Evolutionary conservation across 306 rosid genomes (phyloP).

Genomic region (Neltuma alba): DNA sequence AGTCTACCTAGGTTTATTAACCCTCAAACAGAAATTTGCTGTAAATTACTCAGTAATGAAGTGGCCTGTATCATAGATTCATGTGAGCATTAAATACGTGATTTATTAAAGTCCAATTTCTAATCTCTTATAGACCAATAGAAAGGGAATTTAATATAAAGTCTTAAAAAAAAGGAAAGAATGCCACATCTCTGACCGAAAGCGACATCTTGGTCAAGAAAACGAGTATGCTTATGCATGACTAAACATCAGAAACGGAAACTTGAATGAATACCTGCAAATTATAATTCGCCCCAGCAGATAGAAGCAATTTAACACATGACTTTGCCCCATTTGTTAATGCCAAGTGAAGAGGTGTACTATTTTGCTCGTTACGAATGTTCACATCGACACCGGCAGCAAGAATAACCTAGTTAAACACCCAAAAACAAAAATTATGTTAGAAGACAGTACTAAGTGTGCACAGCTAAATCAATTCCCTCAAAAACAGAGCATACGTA

Average conservation of each 20-base stretch:
- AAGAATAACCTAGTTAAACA: conserved; percentile 61
- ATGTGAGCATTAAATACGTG: background rate
- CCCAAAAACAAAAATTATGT: background rate
- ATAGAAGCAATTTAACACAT: conserved; percentile 70
- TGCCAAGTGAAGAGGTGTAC: conserved; percentile 75
- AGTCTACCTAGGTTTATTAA: background rate
- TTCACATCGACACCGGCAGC: conserved; percentile 79
- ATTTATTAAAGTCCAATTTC: background rate
- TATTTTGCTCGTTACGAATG: conserved; percentile 65
- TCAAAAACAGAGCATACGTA: background rate
- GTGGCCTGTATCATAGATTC: background rate
- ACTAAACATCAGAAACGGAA: background rate
- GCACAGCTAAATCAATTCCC: background rate
- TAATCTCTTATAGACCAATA: background rate
- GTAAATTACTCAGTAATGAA: background rate
- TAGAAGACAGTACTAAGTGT: background rate
- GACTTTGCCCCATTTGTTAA: conserved; percentile 78
- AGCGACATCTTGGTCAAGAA: background rate
- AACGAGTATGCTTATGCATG: conserved; percentile 1
- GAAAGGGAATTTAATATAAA: background rate
- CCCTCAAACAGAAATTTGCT: background rate
- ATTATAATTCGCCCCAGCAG: conserved; percentile 71
- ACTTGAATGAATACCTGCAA: conserved; percentile 58
- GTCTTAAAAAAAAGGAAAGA: background rate
- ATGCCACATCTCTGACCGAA: background rate